Conservation (phyloP, 1,284 basidiomycete species). For the Cryptococcus hybrid region DNA sequence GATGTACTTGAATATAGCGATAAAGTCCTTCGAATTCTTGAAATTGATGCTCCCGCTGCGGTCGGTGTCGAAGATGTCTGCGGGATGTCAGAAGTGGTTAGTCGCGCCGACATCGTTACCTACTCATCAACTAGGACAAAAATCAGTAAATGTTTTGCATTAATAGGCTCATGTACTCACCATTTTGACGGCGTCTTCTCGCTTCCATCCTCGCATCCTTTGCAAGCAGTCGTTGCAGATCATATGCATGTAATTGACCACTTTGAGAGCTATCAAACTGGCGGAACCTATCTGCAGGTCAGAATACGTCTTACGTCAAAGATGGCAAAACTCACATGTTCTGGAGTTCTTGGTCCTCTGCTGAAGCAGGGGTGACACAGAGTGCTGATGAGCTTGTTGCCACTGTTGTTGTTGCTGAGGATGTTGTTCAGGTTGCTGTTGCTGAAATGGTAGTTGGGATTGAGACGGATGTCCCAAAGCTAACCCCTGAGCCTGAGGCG, state of each 20-base stretch:
- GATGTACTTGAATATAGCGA: conserved; percentile 43
- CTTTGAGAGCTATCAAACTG: conserved; percentile 40
- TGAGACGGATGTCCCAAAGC: too few species aligned
- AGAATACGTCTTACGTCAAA: neutral
- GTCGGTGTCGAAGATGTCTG: conserved; percentile 50
- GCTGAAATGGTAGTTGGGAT: conserved; percentile 3
- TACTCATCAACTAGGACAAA: conserved; percentile 30
- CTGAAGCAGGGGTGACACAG: conserved; percentile 6
- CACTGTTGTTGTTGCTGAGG: conserved; percentile 10
- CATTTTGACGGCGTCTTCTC: conserved; percentile 51
- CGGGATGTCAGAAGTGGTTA: neutral
- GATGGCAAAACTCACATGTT: conserved; percentile 26
- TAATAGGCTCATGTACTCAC: conserved; percentile 18
- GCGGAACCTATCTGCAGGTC: conserved; percentile 26
- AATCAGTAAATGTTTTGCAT: neutral
- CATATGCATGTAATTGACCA: conserved; percentile 41
- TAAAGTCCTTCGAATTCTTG: conserved; percentile 50
- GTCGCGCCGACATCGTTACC: conserved; percentile 1
- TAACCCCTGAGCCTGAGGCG: neutral
- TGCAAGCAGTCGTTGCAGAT: conserved; percentile 41
- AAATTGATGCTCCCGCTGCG: conserved; percentile 47
- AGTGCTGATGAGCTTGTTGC: conserved; percentile 12
- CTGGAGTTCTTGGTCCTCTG: conserved; percentile 29
- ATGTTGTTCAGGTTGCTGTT: conserved; percentile 7
- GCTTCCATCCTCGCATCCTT: conserved; percentile 47